These are phyloP conservation scores for Saturnispora hagleri DNA, from an alignment of 805 yeast genomes.

Conservation along the genomic window DNA sequence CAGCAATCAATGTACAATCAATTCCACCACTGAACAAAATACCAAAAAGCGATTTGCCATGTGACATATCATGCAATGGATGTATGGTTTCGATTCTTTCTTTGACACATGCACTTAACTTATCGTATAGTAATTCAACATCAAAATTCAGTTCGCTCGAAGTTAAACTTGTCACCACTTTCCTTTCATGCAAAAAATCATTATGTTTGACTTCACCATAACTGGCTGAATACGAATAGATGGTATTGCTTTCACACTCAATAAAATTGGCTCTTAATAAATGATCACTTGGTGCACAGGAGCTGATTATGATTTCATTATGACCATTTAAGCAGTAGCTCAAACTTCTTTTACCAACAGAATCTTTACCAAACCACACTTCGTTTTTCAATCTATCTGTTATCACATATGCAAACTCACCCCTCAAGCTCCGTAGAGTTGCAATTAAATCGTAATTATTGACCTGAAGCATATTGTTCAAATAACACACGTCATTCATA, in stretches of 20 bases:
- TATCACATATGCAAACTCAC: constrained; percentile 73
- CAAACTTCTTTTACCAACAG: constrained; percentile 73
- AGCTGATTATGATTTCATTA: constrained; percentile 37
- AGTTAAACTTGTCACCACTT: not conserved
- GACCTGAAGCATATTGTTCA: constrained; percentile 26
- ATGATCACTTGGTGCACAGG: constrained; percentile 33
- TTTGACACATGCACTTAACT: constrained; percentile 32
- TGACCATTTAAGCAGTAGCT: constrained; percentile 29
- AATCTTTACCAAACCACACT: constrained; percentile 77
- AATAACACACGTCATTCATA: constrained; percentile 55
- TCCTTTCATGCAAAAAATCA: not conserved
- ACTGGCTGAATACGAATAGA: constrained; percentile 35
- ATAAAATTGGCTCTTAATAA: constrained; percentile 23
- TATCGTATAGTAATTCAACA: constrained; percentile 19
- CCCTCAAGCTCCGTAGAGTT: constrained; percentile 43
- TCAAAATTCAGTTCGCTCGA: not conserved
- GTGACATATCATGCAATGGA: constrained; percentile 36
- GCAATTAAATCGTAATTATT: constrained; percentile 29
- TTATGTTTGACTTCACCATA: constrained; percentile 13
- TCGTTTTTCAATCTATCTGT: constrained; percentile 32
- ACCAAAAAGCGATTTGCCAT: constrained; percentile 33
- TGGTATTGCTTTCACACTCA: constrained; percentile 49
- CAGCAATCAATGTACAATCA: constrained; percentile 80
- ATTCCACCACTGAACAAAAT: constrained; percentile 90
- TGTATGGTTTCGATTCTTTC: constrained; percentile 51